These are phyloP conservation scores for Hirschfeldia incana DNA, from an alignment of 345 rosid species.

Conservation along the genomic window DNA sequence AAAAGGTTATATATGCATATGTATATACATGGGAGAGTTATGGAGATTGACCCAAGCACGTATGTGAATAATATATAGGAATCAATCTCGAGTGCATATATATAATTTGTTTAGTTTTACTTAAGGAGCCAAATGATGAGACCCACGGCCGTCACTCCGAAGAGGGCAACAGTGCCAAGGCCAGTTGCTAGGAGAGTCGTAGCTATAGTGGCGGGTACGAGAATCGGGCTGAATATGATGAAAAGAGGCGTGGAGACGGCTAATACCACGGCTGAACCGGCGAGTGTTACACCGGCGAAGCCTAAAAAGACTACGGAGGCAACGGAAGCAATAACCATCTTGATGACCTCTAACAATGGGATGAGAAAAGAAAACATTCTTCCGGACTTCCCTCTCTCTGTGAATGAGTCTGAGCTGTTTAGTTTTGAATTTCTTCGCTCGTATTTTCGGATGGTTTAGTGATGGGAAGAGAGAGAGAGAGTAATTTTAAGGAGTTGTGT, in stretches of 20 bases:
- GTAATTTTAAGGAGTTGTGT: slow-evolving; percentile 22
- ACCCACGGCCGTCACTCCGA: background rate
- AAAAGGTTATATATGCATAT: background rate
- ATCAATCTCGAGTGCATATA: background rate
- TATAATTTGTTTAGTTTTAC: background rate
- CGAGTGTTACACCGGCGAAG: slow-evolving; percentile 58
- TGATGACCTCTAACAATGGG: slow-evolving; percentile 27
- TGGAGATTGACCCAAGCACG: background rate
- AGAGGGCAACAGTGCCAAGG: background rate
- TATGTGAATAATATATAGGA: background rate
- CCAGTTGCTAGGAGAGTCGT: background rate
- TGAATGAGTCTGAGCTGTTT: slow-evolving; percentile 7
- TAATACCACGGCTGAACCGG: slow-evolving; percentile 38
- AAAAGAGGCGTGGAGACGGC: background rate
- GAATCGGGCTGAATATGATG: background rate
- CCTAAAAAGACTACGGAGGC: slow-evolving; percentile 65
- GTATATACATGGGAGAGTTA: background rate
- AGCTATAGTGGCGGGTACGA: background rate
- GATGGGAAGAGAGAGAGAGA: slow-evolving; percentile 22
- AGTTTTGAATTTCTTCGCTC: background rate
- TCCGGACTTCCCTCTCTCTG: background rate
- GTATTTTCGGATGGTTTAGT: slow-evolving; percentile 15
- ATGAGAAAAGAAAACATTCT: slow-evolving; percentile 14
- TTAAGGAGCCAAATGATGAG: background rate
- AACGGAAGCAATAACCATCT: slow-evolving; percentile 47